Evolutionary conservation across 495 filamentous ascomycete species (phyloP).

Genomic region (Cenococcum geophilum): DNA sequence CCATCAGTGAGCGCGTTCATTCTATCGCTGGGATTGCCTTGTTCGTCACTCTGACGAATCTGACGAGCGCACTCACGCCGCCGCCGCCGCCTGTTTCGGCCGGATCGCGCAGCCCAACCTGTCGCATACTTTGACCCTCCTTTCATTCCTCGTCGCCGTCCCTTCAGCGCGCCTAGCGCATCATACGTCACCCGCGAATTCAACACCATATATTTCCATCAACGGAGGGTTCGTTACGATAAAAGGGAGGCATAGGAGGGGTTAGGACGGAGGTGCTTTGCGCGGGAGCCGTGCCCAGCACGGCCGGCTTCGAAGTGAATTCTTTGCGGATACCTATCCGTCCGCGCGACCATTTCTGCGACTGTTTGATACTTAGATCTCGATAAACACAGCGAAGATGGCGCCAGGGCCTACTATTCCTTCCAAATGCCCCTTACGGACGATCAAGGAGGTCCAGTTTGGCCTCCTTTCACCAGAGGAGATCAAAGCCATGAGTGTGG

Average conservation of each 20-base stretch:
- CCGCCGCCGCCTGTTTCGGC: constrained; percentile 8
- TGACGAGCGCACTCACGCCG: not conserved
- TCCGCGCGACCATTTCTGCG: not conserved
- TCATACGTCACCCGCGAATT: constrained; percentile 5
- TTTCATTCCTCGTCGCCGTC: constrained; percentile 11
- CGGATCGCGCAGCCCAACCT: constrained; percentile 11
- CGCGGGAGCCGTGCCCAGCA: constrained; percentile 20
- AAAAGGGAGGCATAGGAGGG: not conserved
- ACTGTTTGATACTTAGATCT: not conserved
- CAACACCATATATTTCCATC: not conserved
- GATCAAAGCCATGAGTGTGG: constrained; percentile 95
- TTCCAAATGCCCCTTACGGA: constrained; percentile 91
- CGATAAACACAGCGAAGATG: constrained; percentile 54
- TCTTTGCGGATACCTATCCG: not conserved
- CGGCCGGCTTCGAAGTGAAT: constrained; percentile 16
- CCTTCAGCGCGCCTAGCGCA: constrained; percentile 23
- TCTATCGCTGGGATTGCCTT: not conserved
- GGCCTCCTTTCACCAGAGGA: constrained; percentile 94
- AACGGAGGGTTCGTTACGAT: not conserved
- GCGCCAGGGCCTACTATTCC: constrained; percentile 52
- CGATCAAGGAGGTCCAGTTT: constrained; percentile 97
- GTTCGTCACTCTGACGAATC: constrained; percentile 5
- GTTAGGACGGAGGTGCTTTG: constrained; percentile 15
- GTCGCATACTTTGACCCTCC: constrained; percentile 22
- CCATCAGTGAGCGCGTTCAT: constrained; percentile 16